These are phyloP conservation scores for Rhodotorula diobovata DNA, from an alignment of 768 basidiomycete genomes.

Conservation along the genomic window DNA sequence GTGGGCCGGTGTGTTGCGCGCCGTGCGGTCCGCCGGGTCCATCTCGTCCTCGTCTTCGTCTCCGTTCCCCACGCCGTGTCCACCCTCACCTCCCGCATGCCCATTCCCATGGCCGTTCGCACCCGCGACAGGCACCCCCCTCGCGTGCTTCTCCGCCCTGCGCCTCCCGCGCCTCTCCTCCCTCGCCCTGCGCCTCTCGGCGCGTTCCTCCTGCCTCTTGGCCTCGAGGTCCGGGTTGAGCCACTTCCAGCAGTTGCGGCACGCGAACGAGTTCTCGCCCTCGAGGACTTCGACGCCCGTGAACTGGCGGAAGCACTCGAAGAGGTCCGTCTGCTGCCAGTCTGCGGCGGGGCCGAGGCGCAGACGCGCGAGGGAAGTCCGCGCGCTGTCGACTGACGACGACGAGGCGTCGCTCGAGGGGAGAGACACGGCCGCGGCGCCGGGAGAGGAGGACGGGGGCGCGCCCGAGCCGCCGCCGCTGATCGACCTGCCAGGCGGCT, in stretches of 20 bases:
- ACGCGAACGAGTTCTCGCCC: conserved; percentile 91
- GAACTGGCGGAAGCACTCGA: conserved; percentile 71
- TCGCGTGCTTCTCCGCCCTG: conserved; percentile 23
- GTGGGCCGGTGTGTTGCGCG: conserved; percentile 45
- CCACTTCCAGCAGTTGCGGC: conserved; percentile 89
- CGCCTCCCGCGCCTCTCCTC: conserved; percentile 18
- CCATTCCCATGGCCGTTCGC: background rate
- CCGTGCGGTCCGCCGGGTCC: conserved; percentile 18
- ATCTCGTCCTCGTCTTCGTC: conserved; percentile 22
- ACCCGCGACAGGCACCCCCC: background rate
- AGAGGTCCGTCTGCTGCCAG: conserved; percentile 46
- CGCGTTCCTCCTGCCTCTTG: conserved; percentile 53
- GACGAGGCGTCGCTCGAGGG: background rate
- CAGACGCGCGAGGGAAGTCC: background rate
- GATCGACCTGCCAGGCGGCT: conserved; percentile 37
- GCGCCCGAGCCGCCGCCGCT: no score
- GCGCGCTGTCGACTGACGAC: background rate
- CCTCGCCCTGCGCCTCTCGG: conserved; percentile 50
- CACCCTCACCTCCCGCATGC: no score
- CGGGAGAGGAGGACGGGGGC: no score
- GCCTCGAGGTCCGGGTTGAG: conserved; percentile 53
- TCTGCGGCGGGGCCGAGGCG: background rate
- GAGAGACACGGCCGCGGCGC: background rate
- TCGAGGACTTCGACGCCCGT: conserved; percentile 89
- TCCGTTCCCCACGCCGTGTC: background rate